Base-by-base conservation (phyloP, 192 early-diverging fungal genomes). In the Umbelopsis isabellina region DNA sequence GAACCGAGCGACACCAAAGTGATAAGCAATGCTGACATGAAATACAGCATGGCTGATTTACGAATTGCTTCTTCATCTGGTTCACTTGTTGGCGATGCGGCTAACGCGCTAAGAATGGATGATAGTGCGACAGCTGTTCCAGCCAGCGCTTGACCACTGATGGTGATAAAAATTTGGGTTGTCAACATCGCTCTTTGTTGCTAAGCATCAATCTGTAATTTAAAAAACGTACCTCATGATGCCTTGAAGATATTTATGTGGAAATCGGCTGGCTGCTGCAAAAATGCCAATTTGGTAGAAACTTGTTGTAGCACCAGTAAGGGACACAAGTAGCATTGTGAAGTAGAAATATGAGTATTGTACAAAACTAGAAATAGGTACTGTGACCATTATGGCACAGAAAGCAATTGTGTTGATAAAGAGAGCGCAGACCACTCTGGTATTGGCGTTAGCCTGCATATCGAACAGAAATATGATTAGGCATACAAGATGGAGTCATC, bases 211-310 rank as follows among this genome's bases (percentile, higher is more conserved):
- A 48, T 25, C 33, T 72, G 23, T 30, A 21, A 66, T n/a, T 25
- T 55, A 7, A 41, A 33, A n/a, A 49, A 5, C 21, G 67, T 81
- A 88, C 86, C 90, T 86, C 76, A 94, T 85, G 7, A 92, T 85
- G 4, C 90, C 91, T 70, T 93, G 90, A 18, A 87, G 80, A 70
- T 92, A 87, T 25, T 75, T 77, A 7, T 88, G 84, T 9, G 91
- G 85, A 71, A 93, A 91, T 45, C 85, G 86, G 12, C 88, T 83
- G 0, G 87, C 90, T n/a, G 89, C 77, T 22, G 88, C 90, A 81
- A 94, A 92, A 37, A 89, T 76, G 51, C 85, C 89, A 66, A 87
- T 88, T 49, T 89, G 86, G 13, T 87, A 78, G 52, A 90, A 79
- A 4, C 89, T 86, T 33, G 88, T 92, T 13, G 86, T 78, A 7